Evolutionary conservation across 169 alveolate genomes (phyloP).

Genomic region (Eimeria brunetti): DNA sequence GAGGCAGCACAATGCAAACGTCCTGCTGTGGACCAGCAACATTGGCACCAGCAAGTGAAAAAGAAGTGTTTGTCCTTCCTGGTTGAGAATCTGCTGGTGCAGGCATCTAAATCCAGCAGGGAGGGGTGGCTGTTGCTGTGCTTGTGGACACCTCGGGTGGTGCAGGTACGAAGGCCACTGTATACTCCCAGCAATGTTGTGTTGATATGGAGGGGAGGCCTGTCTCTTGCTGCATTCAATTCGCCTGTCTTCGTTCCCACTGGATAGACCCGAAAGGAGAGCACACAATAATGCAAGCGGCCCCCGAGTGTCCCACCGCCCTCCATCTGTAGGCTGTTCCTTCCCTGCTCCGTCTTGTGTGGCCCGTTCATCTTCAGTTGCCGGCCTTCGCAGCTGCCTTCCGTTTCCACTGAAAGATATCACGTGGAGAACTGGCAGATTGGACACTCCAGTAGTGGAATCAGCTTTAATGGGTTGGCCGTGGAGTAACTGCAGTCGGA

Average conservation of each 20-base stretch:
- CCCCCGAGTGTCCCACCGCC: constrained; percentile 52
- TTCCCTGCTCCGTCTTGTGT: neutral
- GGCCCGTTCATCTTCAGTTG: neutral
- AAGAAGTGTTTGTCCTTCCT: neutral
- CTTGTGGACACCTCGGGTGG: constrained; percentile 16
- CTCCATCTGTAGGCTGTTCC: neutral
- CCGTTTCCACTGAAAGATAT: constrained; percentile 28
- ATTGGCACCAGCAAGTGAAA: constrained; percentile 43
- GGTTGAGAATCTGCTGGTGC: neutral
- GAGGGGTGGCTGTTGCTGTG: constrained; percentile 27
- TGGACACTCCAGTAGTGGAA: neutral
- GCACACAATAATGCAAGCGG: constrained; percentile 61
- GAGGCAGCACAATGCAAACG: constrained; percentile 61
- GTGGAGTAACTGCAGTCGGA: constrained; percentile 38
- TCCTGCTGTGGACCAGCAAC: constrained; percentile 34
- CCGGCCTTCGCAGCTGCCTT: neutral
- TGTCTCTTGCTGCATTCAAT: neutral
- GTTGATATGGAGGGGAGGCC: too few relatives aligned
- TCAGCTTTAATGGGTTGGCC: neutral
- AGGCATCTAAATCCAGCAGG: constrained; percentile 9
- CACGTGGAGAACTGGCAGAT: constrained; percentile 2
- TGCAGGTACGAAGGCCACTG: constrained; percentile 47
- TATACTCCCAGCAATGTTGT: too few relatives aligned
- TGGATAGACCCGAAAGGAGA: constrained; percentile 15
- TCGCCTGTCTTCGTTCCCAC: neutral